Evolutionary conservation across 805 yeast species (phyloP), one percentile per base, ranked within the genome.

Genomic region (Pichia eremophila): DNA sequence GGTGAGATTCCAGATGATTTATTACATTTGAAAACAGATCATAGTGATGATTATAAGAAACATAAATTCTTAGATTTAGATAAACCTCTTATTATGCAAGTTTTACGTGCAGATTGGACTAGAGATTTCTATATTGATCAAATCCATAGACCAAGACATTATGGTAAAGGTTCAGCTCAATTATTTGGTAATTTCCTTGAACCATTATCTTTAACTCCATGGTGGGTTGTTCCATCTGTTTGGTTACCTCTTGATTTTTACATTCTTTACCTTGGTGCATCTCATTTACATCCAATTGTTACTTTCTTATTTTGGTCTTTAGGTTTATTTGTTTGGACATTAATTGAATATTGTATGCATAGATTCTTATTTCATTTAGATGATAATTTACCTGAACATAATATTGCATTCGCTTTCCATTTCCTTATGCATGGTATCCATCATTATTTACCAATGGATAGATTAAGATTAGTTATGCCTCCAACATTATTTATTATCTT

Each of bases 371-470:
- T 93, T 81, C 99, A 93, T 64, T 71, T 93, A 60, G 99, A 93
- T 64, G 72, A 79, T 45, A 78, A 82, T 62, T 74, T 95, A 50
- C 99, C 99, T 14, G 85, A 86, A 53, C 77, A 85, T 65, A 82
- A 79, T 44, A 43, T 77, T 19, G 85, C 86, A 8, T 81, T 85
- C 59, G 78, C 95, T 1, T 49, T 89, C 40, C 99, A 93, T 66
- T 93, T 93, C 73, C 65, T 89, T 49, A 72, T 91, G 55, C 99
- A 93, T 59, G 99, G 99, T 48, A 84, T 90, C 45, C 99, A 93
- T 65, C 99, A 93, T 67, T 93, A 86, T 65, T 74, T 93, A 56
- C 99, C 99, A 53, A 93, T 95, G 99, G 99, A 93, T 70, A 78
- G 78, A 51, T 72, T 79, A 64, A 80, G 99, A 63, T 77, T 93